Conservation (phyloP, 345 rosid genomes). For the Gossypium rotundifolium region DNA sequence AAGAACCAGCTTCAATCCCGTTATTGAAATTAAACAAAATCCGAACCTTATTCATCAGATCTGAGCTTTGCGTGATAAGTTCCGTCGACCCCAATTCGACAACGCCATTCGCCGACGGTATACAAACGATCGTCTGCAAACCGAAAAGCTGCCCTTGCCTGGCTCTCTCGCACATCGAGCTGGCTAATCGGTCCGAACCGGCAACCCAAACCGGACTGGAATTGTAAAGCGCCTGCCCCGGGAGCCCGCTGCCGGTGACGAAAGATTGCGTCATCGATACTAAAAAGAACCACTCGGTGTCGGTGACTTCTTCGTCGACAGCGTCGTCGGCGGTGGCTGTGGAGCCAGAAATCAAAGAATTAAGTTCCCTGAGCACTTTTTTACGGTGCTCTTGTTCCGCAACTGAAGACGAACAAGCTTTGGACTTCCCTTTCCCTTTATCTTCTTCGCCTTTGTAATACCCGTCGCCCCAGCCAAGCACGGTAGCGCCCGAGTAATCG, state of each 20-base stretch:
- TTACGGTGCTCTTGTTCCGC: constrained; percentile 80
- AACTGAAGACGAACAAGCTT: constrained; percentile 25
- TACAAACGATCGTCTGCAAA: constrained; percentile 67
- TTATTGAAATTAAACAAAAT: constrained; percentile 55
- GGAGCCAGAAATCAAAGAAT: constrained; percentile 71
- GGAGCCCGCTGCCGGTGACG: constrained; percentile 56
- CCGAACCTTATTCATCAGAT: constrained; percentile 69
- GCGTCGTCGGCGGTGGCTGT: constrained; percentile 41
- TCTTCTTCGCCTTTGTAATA: constrained; percentile 86
- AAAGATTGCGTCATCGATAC: constrained; percentile 89
- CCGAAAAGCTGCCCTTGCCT: constrained; percentile 75
- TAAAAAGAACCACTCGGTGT: constrained; percentile 94
- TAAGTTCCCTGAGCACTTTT: constrained; percentile 75
- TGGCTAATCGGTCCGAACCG: constrained; percentile 52
- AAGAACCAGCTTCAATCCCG: constrained; percentile 47
- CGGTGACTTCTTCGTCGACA: constrained; percentile 86
- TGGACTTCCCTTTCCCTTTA: constrained; percentile 37
- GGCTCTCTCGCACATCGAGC: constrained; percentile 66
- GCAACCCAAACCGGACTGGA: constrained; percentile 62
- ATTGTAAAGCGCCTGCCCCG: constrained; percentile 59
- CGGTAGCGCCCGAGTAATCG: constrained; percentile 52
- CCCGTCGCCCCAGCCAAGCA: constrained; percentile 91
- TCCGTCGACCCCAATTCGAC: constrained; percentile 88
- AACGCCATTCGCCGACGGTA: constrained; percentile 70
- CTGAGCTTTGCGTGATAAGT: constrained; percentile 53